Evolutionary conservation across 768 basidiomycete species (phyloP).

Genomic region (Podaxis rugospora): DNA sequence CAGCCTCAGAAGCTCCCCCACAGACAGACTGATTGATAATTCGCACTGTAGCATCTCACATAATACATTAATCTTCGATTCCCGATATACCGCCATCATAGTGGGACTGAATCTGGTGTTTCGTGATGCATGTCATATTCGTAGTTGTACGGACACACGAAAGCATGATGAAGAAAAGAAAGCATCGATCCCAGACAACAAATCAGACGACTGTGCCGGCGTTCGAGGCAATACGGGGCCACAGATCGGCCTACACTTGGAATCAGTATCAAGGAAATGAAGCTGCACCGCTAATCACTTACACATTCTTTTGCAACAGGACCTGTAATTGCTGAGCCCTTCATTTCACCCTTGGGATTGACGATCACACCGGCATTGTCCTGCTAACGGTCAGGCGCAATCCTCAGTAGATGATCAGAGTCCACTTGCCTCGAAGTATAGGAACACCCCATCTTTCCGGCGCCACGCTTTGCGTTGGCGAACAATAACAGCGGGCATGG

Average conservation of each 20-base stretch:
- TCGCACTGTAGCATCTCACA: background rate
- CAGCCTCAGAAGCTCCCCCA: background rate
- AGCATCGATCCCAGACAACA: constrained; percentile 7
- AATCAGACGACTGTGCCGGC: constrained; percentile 94
- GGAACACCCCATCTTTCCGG: constrained; percentile 96
- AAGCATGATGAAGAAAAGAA: constrained; percentile 14
- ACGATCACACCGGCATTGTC: constrained; percentile 98
- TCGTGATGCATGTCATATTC: constrained; percentile 14
- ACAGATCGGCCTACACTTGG: constrained; percentile 76
- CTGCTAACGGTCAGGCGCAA: constrained; percentile 26
- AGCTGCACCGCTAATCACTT: constrained; percentile 27
- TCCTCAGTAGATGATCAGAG: background rate
- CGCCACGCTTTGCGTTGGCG: constrained; percentile 99
- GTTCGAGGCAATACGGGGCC: constrained; percentile 99
- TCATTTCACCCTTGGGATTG: constrained; percentile 99
- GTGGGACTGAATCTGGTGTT: background rate
- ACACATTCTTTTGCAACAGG: constrained; percentile 99
- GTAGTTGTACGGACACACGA: constrained; percentile 16
- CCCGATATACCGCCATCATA: background rate
- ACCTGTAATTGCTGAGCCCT: constrained; percentile 94
- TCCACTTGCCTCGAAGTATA: constrained; percentile 83
- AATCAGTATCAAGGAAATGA: background rate
- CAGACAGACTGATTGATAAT: background rate
- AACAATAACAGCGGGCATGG: constrained; percentile 95
- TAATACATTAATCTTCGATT: constrained; percentile 1